Conservation (phyloP, 2,329 filamentous ascomycete species). For the Fusarium xyrophilum region DNA sequence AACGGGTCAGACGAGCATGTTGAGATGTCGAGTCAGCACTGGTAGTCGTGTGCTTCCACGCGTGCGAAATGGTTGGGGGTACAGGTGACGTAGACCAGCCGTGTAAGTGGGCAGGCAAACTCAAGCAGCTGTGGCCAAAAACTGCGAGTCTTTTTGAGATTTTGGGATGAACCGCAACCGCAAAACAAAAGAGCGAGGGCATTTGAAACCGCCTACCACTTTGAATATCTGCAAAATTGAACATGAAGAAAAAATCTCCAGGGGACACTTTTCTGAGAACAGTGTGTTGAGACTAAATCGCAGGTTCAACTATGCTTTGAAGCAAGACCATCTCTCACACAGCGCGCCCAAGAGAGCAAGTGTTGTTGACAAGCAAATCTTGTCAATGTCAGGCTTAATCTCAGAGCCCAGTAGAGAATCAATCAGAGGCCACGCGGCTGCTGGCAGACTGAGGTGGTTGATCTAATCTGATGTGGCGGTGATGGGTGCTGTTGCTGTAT, state of each 20-base stretch:
- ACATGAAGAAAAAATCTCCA: background rate
- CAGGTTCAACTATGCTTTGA: background rate
- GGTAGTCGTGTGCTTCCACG: background rate
- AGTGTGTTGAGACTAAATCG: background rate
- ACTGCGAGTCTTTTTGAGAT: background rate
- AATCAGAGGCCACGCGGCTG: slow-evolving; percentile 31
- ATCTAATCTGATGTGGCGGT: slow-evolving; percentile 33
- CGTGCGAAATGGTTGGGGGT: background rate
- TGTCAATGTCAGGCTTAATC: background rate
- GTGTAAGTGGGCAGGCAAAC: slow-evolving; percentile 25
- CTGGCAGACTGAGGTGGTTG: slow-evolving; percentile 1
- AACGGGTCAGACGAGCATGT: background rate
- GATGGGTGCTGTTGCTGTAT: slow-evolving; percentile 1
- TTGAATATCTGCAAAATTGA: background rate
- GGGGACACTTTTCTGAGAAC: background rate
- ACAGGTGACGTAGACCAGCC: slow-evolving; percentile 27
- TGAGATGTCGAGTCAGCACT: background rate
- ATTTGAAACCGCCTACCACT: too few species aligned
- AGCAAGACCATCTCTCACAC: background rate
- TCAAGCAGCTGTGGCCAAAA: background rate
- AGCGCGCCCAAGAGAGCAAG: background rate
- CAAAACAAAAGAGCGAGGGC: background rate
- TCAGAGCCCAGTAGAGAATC: background rate
- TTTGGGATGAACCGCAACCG: background rate
- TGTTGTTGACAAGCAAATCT: background rate